A percentile compares a stretch with the other conserved stretches of the same genome.
Evolutionary conservation across 805 yeast species (phyloP).

Genomic region (Teunomyces atbi): DNA sequence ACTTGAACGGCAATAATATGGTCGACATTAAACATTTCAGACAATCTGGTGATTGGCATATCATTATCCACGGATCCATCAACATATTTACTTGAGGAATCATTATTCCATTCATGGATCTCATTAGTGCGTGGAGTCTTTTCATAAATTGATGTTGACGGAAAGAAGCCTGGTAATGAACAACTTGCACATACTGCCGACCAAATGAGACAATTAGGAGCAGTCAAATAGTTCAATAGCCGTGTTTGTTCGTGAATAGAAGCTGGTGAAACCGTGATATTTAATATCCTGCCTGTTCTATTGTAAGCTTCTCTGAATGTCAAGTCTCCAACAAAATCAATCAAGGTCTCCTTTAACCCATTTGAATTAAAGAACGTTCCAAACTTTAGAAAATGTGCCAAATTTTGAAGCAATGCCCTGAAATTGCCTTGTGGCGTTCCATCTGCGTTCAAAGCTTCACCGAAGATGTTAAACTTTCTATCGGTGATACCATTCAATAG

Average conservation of each 20-base stretch:
- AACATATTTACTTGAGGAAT: slow-evolving; percentile 71
- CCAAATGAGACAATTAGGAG: slow-evolving; percentile 81
- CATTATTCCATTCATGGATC: slow-evolving; percentile 78
- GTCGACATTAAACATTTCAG: slow-evolving; percentile 97
- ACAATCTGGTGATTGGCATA: slow-evolving; percentile 81
- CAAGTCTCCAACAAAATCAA: slow-evolving; percentile 76
- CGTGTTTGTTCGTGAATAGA: slow-evolving; percentile 90
- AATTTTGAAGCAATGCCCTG: slow-evolving; percentile 43
- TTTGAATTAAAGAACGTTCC: slow-evolving; percentile 88
- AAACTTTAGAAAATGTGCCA: slow-evolving; percentile 63
- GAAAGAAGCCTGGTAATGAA: slow-evolving; percentile 88
- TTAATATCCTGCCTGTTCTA: slow-evolving; percentile 88
- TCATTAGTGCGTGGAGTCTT: slow-evolving; percentile 73
- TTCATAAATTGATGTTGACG: slow-evolving; percentile 81
- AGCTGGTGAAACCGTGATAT: slow-evolving; percentile 91
- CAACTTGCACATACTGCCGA: slow-evolving; percentile 93
- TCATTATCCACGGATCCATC: slow-evolving; percentile 98
- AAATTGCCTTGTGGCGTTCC: slow-evolving; percentile 35
- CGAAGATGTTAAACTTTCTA: slow-evolving; percentile 52
- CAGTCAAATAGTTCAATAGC: slow-evolving; percentile 72
- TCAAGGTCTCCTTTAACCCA: slow-evolving; percentile 71
- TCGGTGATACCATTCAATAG: slow-evolving; percentile 63
- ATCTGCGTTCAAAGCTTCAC: slow-evolving; percentile 49
- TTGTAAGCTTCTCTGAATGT: slow-evolving; percentile 95
- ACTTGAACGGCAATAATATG: slow-evolving; percentile 98